These are phyloP conservation scores for Entophlyctis helioformis DNA, from an alignment of 192 early-diverging fungal genomes.

Conservation along the genomic window DNA sequence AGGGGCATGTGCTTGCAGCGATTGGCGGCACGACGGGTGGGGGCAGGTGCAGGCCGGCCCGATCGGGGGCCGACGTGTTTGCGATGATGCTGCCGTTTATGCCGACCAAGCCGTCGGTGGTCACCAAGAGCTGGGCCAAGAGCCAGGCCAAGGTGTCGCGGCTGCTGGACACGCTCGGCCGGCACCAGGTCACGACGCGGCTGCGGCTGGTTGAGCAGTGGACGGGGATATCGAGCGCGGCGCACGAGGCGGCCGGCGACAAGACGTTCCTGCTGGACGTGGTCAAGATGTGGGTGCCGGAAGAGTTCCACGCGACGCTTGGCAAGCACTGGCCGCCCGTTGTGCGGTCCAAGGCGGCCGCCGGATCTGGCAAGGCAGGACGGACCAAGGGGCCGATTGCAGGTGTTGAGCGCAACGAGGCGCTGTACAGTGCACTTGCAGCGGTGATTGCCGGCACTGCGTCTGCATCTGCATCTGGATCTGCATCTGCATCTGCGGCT, in stretches of 20 bases:
- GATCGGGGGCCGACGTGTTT: background rate
- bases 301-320: slow-evolving; percentile 21
- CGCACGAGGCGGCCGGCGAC: slow-evolving; percentile 8
- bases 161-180: slow-evolving; percentile 18
- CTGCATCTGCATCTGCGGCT: too few species aligned
- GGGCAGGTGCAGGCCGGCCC: background rate
- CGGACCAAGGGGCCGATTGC: too few species aligned
- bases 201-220: slow-evolving; percentile 17
- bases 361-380: slow-evolving; percentile 9
- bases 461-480: too few species aligned
- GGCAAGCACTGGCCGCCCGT: slow-evolving; percentile 28
- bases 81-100: slow-evolving; percentile 11
- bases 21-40: slow-evolving; percentile 2
- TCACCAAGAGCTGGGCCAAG: slow-evolving; percentile 33
- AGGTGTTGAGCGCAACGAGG: too few species aligned
- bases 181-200: slow-evolving; percentile 8
- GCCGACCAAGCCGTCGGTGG: slow-evolving; percentile 19
- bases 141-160: slow-evolving; percentile 20
- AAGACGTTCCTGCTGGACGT: slow-evolving; percentile 20
- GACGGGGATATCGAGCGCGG: slow-evolving; percentile 6
- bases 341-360: slow-evolving; percentile 1
- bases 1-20: slow-evolving; percentile 23
- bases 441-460: too few species aligned
- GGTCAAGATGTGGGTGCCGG: slow-evolving; percentile 32
- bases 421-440: too few species aligned